These are phyloP conservation scores for Coemansia furcata DNA, from an alignment of 192 early-diverging fungal genomes.

Conservation along the genomic window DNA sequence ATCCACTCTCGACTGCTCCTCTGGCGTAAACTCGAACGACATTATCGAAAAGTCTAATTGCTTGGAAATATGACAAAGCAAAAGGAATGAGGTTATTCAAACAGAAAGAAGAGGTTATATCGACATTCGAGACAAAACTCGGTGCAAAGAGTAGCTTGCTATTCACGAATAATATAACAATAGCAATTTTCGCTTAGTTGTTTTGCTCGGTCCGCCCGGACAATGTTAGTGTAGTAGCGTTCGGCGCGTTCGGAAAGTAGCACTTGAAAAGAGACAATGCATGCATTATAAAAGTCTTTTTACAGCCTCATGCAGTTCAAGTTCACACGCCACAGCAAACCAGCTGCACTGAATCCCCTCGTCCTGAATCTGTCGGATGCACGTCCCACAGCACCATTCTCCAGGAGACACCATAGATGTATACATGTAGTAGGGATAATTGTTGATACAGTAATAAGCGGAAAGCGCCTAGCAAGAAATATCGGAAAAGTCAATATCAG, in stretches of 20 bases:
- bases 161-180: background rate
- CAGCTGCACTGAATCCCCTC: background rate
- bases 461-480: background rate
- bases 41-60: constrained; percentile 8
- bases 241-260: too few species aligned
- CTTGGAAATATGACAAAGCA: background rate
- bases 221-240: background rate
- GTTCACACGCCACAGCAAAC: background rate
- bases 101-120: background rate
- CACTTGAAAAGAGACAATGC: background rate
- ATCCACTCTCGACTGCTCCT: constrained; percentile 29
- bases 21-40: constrained; percentile 35
- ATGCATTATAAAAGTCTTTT: background rate
- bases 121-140: background rate
- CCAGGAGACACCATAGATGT: background rate
- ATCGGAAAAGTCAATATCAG: constrained; percentile 7
- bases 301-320: background rate
- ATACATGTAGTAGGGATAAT: too few species aligned
- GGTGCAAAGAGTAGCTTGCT: too few species aligned
- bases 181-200: background rate
- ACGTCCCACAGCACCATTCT: background rate
- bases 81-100: background rate
- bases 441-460: background rate
- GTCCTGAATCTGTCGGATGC: background rate
- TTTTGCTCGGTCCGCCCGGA: background rate